Evolutionary conservation across 805 yeast species (phyloP).

Genomic region (Kodamaea hsintzibuensis): DNA sequence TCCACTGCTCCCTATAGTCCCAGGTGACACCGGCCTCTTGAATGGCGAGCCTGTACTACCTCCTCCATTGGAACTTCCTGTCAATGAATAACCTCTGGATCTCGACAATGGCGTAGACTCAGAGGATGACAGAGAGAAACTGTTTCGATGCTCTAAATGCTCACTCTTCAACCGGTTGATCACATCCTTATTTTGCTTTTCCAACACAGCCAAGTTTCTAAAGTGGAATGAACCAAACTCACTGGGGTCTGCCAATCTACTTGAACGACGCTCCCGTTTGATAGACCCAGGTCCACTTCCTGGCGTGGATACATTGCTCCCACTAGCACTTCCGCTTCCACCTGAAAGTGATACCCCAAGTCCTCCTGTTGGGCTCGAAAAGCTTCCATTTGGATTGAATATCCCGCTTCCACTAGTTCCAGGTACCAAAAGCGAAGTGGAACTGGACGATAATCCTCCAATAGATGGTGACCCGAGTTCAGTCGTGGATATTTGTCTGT

Average conservation of each 20-base stretch:
- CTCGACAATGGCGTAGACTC: conserved; percentile 40
- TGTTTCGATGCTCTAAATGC: conserved; percentile 61
- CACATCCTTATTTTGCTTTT: conserved; percentile 90
- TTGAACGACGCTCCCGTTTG: conserved; percentile 66
- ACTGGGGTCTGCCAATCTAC: conserved; percentile 66
- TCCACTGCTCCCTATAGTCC: conserved; percentile 1
- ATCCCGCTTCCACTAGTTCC: conserved; percentile 8
- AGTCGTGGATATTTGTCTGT: conserved; percentile 13
- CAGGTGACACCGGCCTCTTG: conserved; percentile 50
- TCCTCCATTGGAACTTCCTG: conserved; percentile 22
- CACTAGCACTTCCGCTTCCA: conserved; percentile 5
- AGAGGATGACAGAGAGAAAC: conserved; percentile 51
- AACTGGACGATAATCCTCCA: conserved; percentile 7
- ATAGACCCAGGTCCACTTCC: conserved; percentile 12
- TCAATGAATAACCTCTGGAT: conserved; percentile 31
- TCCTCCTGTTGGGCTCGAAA: conserved; percentile 9
- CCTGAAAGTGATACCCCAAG: conserved; percentile 10
- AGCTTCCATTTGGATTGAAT: not conserved
- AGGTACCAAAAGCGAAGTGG: conserved; percentile 13
- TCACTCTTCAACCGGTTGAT: conserved; percentile 84
- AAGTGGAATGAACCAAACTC: conserved; percentile 94
- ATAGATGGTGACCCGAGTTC: conserved; percentile 18
- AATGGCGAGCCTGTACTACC: conserved; percentile 24
- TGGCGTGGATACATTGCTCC: conserved; percentile 12
- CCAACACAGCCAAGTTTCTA: conserved; percentile 84